Conservation (phyloP, 2,329 filamentous ascomycete species). For the Myriosclerotinia duriaeana region DNA sequence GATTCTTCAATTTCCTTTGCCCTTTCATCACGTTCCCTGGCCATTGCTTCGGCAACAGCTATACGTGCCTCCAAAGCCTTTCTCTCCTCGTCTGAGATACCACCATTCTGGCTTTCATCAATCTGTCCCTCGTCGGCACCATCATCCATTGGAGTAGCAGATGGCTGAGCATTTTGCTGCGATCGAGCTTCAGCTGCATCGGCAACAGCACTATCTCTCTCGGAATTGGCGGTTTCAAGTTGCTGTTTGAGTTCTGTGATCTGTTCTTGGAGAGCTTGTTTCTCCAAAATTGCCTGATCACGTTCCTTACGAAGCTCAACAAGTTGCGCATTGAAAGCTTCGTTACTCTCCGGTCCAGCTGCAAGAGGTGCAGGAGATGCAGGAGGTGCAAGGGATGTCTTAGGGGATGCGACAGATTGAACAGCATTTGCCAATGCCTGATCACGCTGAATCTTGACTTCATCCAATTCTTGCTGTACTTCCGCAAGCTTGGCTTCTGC, state of each 20-base stretch:
- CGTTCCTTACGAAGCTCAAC: constrained; percentile 58
- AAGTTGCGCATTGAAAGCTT: constrained; percentile 52
- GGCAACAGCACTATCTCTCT: constrained; percentile 53
- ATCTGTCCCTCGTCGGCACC: constrained; percentile 57
- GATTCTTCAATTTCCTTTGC: constrained; percentile 57
- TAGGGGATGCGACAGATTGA: constrained; percentile 32
- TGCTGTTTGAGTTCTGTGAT: constrained; percentile 56
- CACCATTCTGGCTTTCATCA: constrained; percentile 43
- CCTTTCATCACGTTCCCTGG: constrained; percentile 64
- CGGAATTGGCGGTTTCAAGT: constrained; percentile 59
- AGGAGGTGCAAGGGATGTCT: constrained; percentile 44
- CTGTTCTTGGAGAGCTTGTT: constrained; percentile 65
- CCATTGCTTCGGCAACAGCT: constrained; percentile 58
- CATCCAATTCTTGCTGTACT: constrained; percentile 45
- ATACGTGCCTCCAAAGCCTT: constrained; percentile 63
- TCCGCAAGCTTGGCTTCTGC: constrained; percentile 41
- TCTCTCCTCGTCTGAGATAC: constrained; percentile 57
- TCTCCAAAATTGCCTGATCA: constrained; percentile 64
- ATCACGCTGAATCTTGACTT: constrained; percentile 48
- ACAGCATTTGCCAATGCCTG: constrained; percentile 40
- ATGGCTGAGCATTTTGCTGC: constrained; percentile 37
- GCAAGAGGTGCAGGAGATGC: constrained; percentile 42
- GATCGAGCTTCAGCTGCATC: constrained; percentile 49
- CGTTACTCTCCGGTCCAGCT: constrained; percentile 53
- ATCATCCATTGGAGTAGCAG: constrained; percentile 46